phyloP scores from a whole-genome alignment of 2,329 filamentous ascomycete genomes.

The Pleurostoma richardsiae region DNA sequence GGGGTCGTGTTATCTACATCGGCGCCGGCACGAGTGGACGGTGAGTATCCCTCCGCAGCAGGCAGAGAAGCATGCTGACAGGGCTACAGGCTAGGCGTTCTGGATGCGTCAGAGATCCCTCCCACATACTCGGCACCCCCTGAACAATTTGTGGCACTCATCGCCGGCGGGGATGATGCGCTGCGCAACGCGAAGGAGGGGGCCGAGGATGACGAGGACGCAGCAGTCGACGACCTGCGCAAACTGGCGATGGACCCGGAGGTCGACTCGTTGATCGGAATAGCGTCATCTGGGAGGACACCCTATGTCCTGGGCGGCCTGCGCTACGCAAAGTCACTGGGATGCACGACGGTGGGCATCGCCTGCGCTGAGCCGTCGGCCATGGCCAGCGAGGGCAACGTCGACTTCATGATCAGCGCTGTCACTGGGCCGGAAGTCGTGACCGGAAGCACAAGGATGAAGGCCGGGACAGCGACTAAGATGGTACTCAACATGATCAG shows the following conservation, averaged over 20 bases:
- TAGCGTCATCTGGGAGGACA: constrained; percentile 35
- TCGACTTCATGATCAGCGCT: constrained; percentile 25
- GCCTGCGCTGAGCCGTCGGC: constrained; percentile 29
- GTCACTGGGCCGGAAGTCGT: constrained; percentile 35
- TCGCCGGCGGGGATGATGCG: constrained; percentile 33
- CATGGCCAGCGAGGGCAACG: constrained; percentile 4
- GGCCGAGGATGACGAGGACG: constrained; percentile 29
- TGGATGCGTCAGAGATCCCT: constrained; percentile 35
- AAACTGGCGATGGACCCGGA: constrained; percentile 18
- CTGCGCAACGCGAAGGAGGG: constrained; percentile 33
- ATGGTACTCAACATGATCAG: constrained; percentile 37
- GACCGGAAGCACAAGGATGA: constrained; percentile 39
- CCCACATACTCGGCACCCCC: constrained; percentile 32
- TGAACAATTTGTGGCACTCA: constrained; percentile 32
- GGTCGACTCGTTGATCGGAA: constrained; percentile 32
- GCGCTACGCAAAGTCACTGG: constrained; percentile 24
- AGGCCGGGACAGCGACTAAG: constrained; percentile 39
- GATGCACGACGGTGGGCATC: constrained; percentile 29
- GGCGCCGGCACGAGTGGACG: constrained; percentile 35
- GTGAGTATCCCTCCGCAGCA: no score
- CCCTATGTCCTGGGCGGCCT: constrained; percentile 34
- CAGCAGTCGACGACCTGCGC: constrained; percentile 23
- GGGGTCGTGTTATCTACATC: constrained; percentile 30
- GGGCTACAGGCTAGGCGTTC: constrained; percentile 25
- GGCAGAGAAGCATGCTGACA: no score